Conservation (phyloP, 192 early-diverging fungal species). For the Podila epicladia region DNA sequence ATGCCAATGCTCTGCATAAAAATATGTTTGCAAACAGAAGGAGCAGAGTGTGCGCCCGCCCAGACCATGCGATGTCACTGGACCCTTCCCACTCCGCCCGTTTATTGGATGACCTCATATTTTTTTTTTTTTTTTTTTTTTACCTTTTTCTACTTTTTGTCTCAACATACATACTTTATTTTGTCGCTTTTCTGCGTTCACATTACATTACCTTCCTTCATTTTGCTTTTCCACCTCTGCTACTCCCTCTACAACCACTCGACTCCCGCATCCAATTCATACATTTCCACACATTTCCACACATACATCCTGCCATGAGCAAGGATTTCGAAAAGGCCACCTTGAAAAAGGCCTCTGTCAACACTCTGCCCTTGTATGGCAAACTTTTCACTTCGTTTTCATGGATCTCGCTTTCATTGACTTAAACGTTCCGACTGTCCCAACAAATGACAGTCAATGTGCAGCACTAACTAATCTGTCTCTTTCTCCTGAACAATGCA, state of each 20-base stretch:
- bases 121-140: neutral
- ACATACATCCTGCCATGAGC: neutral
- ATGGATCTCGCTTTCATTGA: neutral
- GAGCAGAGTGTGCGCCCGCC: neutral
- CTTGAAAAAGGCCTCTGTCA: conserved; percentile 22
- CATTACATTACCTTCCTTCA: neutral
- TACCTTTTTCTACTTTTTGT: neutral
- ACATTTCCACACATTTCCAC: neutral
- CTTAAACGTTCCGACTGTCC: too few relatives aligned
- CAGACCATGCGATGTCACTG: neutral
- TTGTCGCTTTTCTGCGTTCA: neutral
- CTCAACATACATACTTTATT: too few relatives aligned
- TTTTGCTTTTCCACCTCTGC: too few relatives aligned
- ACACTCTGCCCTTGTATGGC: conserved; percentile 20
- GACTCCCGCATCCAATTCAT: too few relatives aligned
- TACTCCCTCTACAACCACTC: too few relatives aligned
- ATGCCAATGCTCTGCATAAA: too few relatives aligned
- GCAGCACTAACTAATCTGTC: too few relatives aligned
- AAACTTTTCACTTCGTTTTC: neutral
- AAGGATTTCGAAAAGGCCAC: conserved; percentile 26
- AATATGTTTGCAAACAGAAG: neutral
- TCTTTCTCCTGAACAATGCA: neutral
- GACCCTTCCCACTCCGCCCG: neutral
- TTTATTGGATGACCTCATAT: neutral
- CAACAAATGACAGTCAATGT: neutral